A percentile compares a stretch with the other conserved stretches of the same genome.
phyloP scores from a whole-genome alignment of 495 filamentous ascomycete genomes.

The Stereocaulon alpinum region DNA sequence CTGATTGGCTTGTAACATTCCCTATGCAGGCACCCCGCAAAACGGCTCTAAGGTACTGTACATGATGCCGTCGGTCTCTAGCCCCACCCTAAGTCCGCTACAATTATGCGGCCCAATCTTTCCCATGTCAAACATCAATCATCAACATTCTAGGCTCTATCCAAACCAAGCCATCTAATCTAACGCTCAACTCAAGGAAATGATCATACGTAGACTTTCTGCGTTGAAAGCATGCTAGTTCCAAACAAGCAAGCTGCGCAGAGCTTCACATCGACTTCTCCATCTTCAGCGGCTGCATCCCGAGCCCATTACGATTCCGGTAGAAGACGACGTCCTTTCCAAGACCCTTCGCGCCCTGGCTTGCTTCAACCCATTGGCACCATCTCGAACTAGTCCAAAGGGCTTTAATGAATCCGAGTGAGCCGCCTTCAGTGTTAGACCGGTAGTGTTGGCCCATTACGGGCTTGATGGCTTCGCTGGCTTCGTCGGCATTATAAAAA shows the following conservation, averaged over 20 bases:
- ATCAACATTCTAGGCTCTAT: too few relatives aligned
- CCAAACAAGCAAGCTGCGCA: background rate
- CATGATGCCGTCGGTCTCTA: too few relatives aligned
- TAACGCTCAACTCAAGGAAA: too few relatives aligned
- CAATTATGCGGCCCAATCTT: too few relatives aligned
- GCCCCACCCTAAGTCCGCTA: too few relatives aligned
- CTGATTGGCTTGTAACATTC: too few relatives aligned
- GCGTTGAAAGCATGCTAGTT: too few relatives aligned
- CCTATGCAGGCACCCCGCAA: too few relatives aligned
- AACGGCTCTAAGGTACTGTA: too few relatives aligned
- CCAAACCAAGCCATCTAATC: too few relatives aligned
- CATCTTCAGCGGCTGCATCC: slow-evolving; percentile 48
- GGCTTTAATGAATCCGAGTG: slow-evolving; percentile 43
- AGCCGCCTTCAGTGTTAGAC: slow-evolving; percentile 39
- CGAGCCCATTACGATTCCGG: slow-evolving; percentile 60
- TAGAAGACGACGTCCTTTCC: slow-evolving; percentile 43
- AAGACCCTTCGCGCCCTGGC: slow-evolving; percentile 51
- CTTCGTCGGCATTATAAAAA: slow-evolving; percentile 53
- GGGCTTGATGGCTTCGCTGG: slow-evolving; percentile 46
- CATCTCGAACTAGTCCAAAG: slow-evolving; percentile 41
- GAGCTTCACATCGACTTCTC: background rate
- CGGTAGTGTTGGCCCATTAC: slow-evolving; percentile 50
- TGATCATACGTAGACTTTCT: background rate
- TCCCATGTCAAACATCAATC: too few relatives aligned
- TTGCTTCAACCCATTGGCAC: slow-evolving; percentile 48